Base-by-base conservation (phyloP, 352 stramenopile species). In the Plasmopara halstedii region DNA sequence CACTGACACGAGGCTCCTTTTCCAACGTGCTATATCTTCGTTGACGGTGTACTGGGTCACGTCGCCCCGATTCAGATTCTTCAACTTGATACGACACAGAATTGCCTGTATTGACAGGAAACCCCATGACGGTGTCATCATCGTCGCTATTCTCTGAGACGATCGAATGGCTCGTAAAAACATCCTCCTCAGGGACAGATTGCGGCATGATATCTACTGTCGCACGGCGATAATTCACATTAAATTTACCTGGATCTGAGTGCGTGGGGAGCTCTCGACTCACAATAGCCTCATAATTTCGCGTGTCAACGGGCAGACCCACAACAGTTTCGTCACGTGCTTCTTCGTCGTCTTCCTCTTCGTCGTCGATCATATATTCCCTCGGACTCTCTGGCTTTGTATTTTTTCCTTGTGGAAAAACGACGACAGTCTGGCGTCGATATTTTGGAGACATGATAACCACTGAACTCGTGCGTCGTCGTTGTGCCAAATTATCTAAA, bases 11-110 rank as follows among this genome's bases (percentile, higher is more conserved):
- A 46, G 64, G 36, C 45, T 73, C 59, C 19, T 69, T 56, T 22
- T 66, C 71, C 19, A 86, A 53, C 21, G 67, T 75, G 44, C 77
- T 83, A 60, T 85, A 83, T n/a, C 72, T 64, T 29, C 73, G 54
- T 33, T 67, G 40, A 11, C 70, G 55, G 27, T 58, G 57, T 36
- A 54, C 64, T 29, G 53, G 58, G 19, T 63, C 56, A 20, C 66
- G 50, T 2, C 67, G 6, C 11, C 47, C 52, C 20, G 56, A 56
- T 41, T 35, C 38, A 26, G 62, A 44, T 15, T 70, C 20, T 13
- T 58, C 61, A 44, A 57, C 64, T 42, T 69, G 54, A 49, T 68
- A 68, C 10, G 67, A 64, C 38, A 65, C 54, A 42, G 82, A 85
- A 48, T 85, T 82, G 18, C 73, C 59, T 36, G 73, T 79, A 34